Evolutionary conservation across 805 yeast species (phyloP).

Genomic region (Candida takata): DNA sequence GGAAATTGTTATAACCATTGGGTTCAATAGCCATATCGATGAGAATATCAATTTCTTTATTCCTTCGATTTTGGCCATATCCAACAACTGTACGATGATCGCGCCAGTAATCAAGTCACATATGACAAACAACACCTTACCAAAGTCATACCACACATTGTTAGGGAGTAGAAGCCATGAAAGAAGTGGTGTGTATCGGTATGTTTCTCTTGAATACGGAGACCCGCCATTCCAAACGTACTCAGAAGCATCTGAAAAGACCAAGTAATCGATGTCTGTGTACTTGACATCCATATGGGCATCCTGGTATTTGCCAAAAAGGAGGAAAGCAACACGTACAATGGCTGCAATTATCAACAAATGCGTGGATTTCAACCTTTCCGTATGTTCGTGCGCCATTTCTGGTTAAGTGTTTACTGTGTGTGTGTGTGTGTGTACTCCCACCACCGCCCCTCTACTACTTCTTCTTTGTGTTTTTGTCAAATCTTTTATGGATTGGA

Average conservation of each 20-base stretch:
- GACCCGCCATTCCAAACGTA: slow-evolving; percentile 51
- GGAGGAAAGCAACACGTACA: slow-evolving; percentile 56
- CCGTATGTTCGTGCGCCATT: too few species aligned
- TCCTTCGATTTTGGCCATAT: slow-evolving; percentile 19
- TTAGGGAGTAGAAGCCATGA: slow-evolving; percentile 82
- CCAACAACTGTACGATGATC: slow-evolving; percentile 40
- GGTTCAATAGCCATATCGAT: slow-evolving; percentile 82
- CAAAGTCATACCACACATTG: slow-evolving; percentile 50
- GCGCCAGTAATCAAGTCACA: slow-evolving; percentile 81
- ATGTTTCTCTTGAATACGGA: slow-evolving; percentile 83
- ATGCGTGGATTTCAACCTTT: slow-evolving; percentile 4
- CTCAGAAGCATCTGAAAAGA: slow-evolving; percentile 86
- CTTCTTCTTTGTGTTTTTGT: too few species aligned
- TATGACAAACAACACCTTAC: slow-evolving; percentile 68
- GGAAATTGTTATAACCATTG: slow-evolving; percentile 89
- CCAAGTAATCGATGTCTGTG: slow-evolving; percentile 92
- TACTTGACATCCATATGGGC: slow-evolving; percentile 68
- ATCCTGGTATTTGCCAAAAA: slow-evolving; percentile 86
- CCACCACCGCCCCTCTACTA: too few species aligned
- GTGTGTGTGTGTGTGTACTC: too few species aligned
- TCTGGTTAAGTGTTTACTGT: too few species aligned
- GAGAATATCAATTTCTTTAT: slow-evolving; percentile 36
- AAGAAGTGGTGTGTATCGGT: slow-evolving; percentile 85
- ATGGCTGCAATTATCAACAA: slow-evolving; percentile 20
- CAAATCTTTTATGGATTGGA: too few species aligned